Evolutionary conservation across 2,329 filamentous ascomycete genomes (phyloP), one percentile per base, ranked within the genome.

Genomic region (Magnaporthales sp.): DNA sequence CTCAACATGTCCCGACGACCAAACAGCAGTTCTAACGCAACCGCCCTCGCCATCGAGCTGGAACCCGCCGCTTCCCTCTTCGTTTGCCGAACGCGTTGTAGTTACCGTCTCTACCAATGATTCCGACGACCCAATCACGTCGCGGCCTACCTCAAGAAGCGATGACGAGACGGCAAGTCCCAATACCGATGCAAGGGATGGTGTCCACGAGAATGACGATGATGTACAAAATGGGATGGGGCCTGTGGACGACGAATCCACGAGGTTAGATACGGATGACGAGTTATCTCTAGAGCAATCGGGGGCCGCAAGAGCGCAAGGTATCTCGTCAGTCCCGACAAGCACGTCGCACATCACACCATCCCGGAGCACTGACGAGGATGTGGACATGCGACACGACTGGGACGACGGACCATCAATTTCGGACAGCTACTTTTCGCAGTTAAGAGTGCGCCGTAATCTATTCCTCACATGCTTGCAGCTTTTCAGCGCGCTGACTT

Each of bases 1-100:
- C 70, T 78, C 78, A 62, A 78, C 78, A 70, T 82, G 80, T 67
- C 80, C 80, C 67, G 80, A 82, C 67, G 78, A 81, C 29, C 72
- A 76, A 73, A 64, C 70, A 46, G 24, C 56, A 27, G 24, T 27
- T 27, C 56, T n/a, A n/a, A 30, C 56, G 11, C 51, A 58, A 72
- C 66, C 72, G 65, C 64, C 70, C 65, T 67, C 74, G 68, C 68
- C 69, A 8, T 66, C 72, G 22, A 69, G 67, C 67, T 75, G 74
- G 73, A 69, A 67, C 26, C 67, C 67, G 15, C 65, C 62, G 19
- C 64, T 68, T 0, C 68, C 70, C 10, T 65, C 69, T 22, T 46
- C 69, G 3, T 70, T 71, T 54, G 60, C 30, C 56, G 32, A 27
- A 29, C 60, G 66, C 22, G 65, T 58, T 54, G 66, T 54, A 13